Conservation (phyloP, 805 yeast genomes). For the Kurtzmaniella fragi region DNA sequence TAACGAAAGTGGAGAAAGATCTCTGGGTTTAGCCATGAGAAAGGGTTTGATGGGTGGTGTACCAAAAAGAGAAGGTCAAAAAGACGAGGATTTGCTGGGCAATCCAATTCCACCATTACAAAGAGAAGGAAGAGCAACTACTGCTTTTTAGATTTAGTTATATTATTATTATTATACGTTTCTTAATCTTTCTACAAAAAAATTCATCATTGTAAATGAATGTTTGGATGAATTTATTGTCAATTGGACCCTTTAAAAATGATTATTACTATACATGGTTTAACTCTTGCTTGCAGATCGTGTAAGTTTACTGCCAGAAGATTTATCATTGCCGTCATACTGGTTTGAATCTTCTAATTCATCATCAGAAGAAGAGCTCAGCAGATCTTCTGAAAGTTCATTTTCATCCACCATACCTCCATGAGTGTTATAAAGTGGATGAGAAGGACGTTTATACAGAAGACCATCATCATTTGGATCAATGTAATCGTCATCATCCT, state of each 20-base stretch:
- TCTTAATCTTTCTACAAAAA: too few relatives aligned
- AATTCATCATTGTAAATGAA: constrained; percentile 3
- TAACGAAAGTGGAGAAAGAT: constrained; percentile 61
- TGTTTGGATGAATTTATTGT: constrained; percentile 3
- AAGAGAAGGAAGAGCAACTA: constrained; percentile 27
- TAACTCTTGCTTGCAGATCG: constrained; percentile 38
- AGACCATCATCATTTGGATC: constrained; percentile 82
- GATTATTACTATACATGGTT: neutral
- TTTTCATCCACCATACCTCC: constrained; percentile 19
- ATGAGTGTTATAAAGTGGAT: constrained; percentile 53
- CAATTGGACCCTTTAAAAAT: neutral
- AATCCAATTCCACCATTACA: constrained; percentile 31
- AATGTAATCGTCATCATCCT: constrained; percentile 63
- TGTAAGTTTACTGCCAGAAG: constrained; percentile 25
- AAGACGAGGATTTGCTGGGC: constrained; percentile 17
- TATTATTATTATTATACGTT: constrained; percentile 1
- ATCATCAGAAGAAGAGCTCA: constrained; percentile 26
- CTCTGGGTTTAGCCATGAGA: constrained; percentile 77
- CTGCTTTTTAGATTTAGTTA: constrained; percentile 4
- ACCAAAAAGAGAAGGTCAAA: constrained; percentile 42
- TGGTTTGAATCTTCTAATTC: constrained; percentile 17
- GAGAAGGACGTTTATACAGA: constrained; percentile 57
- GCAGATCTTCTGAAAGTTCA: constrained; percentile 22
- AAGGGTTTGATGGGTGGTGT: constrained; percentile 93
- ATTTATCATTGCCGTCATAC: constrained; percentile 13